Evolutionary conservation across 345 rosid species (phyloP).

Genomic region (Mercurialis annua): DNA sequence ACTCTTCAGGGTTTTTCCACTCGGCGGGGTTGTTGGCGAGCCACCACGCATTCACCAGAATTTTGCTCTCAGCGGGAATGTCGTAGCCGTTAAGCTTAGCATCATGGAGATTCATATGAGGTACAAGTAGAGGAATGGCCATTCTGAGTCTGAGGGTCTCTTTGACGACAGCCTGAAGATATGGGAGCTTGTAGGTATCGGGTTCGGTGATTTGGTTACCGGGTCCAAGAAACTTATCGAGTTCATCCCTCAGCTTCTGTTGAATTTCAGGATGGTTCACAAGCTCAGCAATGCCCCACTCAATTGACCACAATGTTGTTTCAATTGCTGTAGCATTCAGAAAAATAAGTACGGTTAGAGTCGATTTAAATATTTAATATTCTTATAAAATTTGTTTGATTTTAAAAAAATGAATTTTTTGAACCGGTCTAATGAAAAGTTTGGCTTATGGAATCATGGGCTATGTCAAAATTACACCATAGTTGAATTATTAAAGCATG

Average conservation of each 20-base stretch:
- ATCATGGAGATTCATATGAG: slow-evolving; percentile 95
- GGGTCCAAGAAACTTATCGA: slow-evolving; percentile 70
- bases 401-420: no score
- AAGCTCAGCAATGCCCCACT: slow-evolving; percentile 93
- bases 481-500: no score
- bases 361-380: no score
- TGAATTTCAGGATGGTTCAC: slow-evolving; percentile 92
- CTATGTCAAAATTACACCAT: no score
- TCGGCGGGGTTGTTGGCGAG: slow-evolving; percentile 83
- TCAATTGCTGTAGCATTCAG: slow-evolving; percentile 72
- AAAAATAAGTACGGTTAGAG: no score
- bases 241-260: slow-evolving; percentile 62
- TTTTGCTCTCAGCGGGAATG: slow-evolving; percentile 95
- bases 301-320: slow-evolving; percentile 93
- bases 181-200: slow-evolving; percentile 70
- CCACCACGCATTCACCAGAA: slow-evolving; percentile 96
- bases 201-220: slow-evolving; percentile 83
- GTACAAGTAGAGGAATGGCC: slow-evolving; percentile 97
- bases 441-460: no score
- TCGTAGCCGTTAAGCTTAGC: slow-evolving; percentile 86
- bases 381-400: no score
- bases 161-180: slow-evolving; percentile 91
- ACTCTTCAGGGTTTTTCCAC: slow-evolving; percentile 90
- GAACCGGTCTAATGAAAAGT: no score
- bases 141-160: slow-evolving; percentile 86